Conservation (phyloP, 2,329 filamentous ascomycete species). For the Colletotrichum gigasporum region DNA sequence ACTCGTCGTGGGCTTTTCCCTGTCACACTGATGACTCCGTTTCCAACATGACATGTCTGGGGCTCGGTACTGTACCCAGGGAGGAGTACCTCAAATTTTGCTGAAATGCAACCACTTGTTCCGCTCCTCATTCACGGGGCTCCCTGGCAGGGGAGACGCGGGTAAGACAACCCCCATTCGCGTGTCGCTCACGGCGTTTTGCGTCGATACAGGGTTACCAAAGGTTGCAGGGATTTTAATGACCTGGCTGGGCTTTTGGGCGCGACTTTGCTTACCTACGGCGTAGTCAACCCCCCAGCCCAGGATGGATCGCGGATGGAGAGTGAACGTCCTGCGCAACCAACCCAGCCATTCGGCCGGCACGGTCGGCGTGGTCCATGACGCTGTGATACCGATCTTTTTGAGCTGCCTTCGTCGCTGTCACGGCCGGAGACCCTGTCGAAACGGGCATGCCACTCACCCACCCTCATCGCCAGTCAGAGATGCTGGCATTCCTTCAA, state of each 20-base stretch:
- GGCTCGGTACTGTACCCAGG: too few species aligned
- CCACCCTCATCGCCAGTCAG: constrained; percentile 22
- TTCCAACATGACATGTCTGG: constrained; percentile 21
- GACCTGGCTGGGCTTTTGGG: constrained; percentile 11
- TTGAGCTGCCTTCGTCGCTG: neutral
- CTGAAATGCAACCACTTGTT: constrained; percentile 20
- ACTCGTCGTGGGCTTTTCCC: constrained; percentile 2
- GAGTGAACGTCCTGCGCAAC: neutral
- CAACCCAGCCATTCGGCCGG: constrained; percentile 18
- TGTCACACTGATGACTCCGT: constrained; percentile 12
- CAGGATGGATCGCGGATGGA: neutral
- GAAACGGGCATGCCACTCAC: constrained; percentile 25
- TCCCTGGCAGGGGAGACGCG: constrained; percentile 24
- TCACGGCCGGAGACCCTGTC: constrained; percentile 19
- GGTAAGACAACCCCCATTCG: constrained; percentile 22
- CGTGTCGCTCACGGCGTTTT: constrained; percentile 7
- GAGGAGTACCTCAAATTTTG: constrained; percentile 13
- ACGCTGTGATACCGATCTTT: constrained; percentile 24
- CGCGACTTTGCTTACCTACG: neutral
- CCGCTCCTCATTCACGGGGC: neutral
- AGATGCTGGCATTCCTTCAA: constrained; percentile 18
- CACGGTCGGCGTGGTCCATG: constrained; percentile 26
- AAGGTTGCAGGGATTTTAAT: constrained; percentile 29
- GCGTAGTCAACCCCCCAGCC: too few species aligned
- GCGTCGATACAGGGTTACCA: constrained; percentile 11